Conservation (phyloP, 1,139 yeast genomes). For the Arxiozyma slooffiae region DNA sequence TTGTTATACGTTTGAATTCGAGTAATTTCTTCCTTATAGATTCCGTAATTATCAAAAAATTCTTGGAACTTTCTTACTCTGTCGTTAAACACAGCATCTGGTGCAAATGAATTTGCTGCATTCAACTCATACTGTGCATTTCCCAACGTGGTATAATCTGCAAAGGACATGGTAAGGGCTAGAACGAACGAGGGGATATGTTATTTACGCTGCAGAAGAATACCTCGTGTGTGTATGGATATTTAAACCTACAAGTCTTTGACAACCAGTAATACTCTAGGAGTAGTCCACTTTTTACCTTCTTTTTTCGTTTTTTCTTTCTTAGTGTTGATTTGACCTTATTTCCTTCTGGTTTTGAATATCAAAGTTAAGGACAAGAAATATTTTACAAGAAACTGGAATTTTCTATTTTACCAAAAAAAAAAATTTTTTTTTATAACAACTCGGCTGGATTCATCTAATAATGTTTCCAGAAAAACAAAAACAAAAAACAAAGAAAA, state of each 20-base stretch:
- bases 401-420: background rate
- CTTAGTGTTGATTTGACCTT: background rate
- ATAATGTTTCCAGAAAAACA: background rate
- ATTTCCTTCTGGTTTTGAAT: background rate
- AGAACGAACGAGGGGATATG: too few relatives aligned
- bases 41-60: slow-evolving; percentile 58
- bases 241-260: background rate
- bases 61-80: slow-evolving; percentile 84
- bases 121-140: slow-evolving; percentile 6
- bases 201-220: background rate
- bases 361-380: background rate
- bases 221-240: background rate
- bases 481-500: background rate
- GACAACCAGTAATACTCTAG: background rate
- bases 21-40: slow-evolving; percentile 60
- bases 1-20: slow-evolving; percentile 31
- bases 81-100: slow-evolving; percentile 52
- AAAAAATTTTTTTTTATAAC: too few relatives aligned
- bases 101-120: slow-evolving; percentile 15
- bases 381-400: too few relatives aligned
- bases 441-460: too few relatives aligned
- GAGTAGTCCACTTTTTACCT: background rate
- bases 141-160: background rate
- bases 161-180: background rate
- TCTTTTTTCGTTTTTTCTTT: too few relatives aligned